phyloP scores from a whole-genome alignment of 208 protist genomes.

The Crithidia expoeki region DNA sequence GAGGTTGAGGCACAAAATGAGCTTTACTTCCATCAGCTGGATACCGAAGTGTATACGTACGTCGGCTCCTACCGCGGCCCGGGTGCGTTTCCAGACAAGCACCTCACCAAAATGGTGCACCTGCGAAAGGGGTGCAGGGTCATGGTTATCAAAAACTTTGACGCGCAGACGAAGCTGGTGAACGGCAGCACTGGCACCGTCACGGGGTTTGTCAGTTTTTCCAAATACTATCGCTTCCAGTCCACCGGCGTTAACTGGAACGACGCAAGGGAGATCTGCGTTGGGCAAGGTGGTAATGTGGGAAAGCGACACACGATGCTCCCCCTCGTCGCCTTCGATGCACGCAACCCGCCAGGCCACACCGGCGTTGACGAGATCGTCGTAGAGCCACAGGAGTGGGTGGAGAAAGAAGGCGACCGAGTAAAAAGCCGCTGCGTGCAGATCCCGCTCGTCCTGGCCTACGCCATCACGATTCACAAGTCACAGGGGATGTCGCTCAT shows the following conservation, averaged over 20 bases:
- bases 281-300: constrained; percentile 27
- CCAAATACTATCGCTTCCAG: constrained; percentile 41
- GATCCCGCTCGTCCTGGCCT: constrained; percentile 95
- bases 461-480: constrained; percentile 97
- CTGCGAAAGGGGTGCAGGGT: constrained; percentile 83
- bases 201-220: constrained; percentile 60
- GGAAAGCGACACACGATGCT: constrained; percentile 48
- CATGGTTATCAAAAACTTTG: constrained; percentile 89
- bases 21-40: constrained; percentile 58
- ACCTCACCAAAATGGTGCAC: constrained; percentile 41
- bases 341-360: constrained; percentile 20
- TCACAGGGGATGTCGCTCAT: constrained; percentile 94
- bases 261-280: constrained; percentile 31
- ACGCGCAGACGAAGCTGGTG: constrained; percentile 61
- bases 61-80: constrained; percentile 54
- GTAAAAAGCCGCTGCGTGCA: constrained; percentile 60
- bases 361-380: constrained; percentile 43
- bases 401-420: constrained; percentile 54
- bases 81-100: constrained; percentile 40
- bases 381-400: constrained; percentile 83
- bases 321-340: constrained; percentile 67
- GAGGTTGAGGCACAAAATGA: constrained; percentile 76
- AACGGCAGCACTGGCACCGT: constrained; percentile 86
- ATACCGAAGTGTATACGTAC: constrained; percentile 53
- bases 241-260: constrained; percentile 27